Evolutionary conservation across 2,329 filamentous ascomycete genomes (phyloP).

Genomic region (Sclerotinia nivalis): DNA sequence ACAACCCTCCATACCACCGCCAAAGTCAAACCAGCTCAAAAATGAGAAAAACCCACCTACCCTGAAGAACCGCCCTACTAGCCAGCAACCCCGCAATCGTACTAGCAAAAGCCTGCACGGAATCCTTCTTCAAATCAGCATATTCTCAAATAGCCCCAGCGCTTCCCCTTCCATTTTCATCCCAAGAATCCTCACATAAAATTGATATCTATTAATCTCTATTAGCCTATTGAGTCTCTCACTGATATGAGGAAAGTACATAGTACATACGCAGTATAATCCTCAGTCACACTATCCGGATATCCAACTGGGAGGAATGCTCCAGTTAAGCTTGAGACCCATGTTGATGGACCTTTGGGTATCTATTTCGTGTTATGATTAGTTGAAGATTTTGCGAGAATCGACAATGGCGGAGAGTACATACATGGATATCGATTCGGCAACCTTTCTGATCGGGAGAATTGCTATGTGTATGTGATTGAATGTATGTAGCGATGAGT

Average conservation of each 20-base stretch:
- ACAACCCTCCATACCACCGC: not conserved
- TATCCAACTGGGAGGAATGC: slow-evolving; percentile 69
- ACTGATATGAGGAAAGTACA: not conserved
- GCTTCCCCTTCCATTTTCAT: not conserved
- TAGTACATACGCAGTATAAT: slow-evolving; percentile 62
- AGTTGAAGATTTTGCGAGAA: not conserved
- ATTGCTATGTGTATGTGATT: not conserved
- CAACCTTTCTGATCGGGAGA: not conserved
- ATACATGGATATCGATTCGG: slow-evolving; percentile 37
- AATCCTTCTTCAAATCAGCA: slow-evolving; percentile 48
- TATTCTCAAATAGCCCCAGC: not conserved
- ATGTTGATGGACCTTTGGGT: slow-evolving; percentile 33
- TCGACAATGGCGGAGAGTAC: not conserved
- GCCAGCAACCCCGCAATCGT: slow-evolving; percentile 65
- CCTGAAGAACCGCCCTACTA: slow-evolving; percentile 67
- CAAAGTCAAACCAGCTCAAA: not conserved
- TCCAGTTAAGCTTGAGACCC: slow-evolving; percentile 48
- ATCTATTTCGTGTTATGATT: slow-evolving; percentile 27
- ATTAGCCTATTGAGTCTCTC: slow-evolving; percentile 13
- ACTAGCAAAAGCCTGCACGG: slow-evolving; percentile 64
- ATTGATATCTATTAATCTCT: slow-evolving; percentile 57
- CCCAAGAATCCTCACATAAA: slow-evolving; percentile 54
- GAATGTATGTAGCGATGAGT: slow-evolving; percentile 40
- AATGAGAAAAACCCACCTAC: slow-evolving; percentile 39
- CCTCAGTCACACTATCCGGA: slow-evolving; percentile 68